Conservation (phyloP, 2,329 filamentous ascomycete species). For the Penicillium rolfsii region DNA sequence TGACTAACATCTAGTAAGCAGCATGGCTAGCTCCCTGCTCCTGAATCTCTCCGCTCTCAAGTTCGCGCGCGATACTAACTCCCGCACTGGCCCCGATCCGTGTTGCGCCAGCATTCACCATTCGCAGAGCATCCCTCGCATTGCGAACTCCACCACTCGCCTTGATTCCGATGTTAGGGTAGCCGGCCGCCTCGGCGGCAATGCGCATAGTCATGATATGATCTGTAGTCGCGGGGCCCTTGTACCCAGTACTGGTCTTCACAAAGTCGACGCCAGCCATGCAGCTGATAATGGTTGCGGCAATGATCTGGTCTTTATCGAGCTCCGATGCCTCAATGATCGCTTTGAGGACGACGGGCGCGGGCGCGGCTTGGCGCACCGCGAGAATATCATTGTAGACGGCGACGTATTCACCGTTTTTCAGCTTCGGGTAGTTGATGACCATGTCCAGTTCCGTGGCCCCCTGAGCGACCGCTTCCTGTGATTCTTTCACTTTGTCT, state of each 20-base stretch:
- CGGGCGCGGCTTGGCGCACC: constrained; percentile 53
- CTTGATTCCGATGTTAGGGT: constrained; percentile 55
- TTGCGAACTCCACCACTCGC: constrained; percentile 61
- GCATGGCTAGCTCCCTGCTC: constrained; percentile 28
- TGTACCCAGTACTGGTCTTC: constrained; percentile 65
- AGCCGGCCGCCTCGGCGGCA: constrained; percentile 49
- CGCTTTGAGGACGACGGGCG: constrained; percentile 55
- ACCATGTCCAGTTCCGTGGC: constrained; percentile 64
- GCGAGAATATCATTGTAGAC: constrained; percentile 59
- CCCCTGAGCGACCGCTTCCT: constrained; percentile 53
- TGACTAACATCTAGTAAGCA: constrained; percentile 10
- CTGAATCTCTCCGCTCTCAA: constrained; percentile 27
- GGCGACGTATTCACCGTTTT: constrained; percentile 48
- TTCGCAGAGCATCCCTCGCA: constrained; percentile 54
- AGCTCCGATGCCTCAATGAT: constrained; percentile 64
- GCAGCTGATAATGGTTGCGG: constrained; percentile 56
- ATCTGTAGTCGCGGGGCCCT: constrained; percentile 56
- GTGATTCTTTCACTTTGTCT: constrained; percentile 57
- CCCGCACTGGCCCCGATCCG: constrained; percentile 61
- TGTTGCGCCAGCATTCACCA: constrained; percentile 61
- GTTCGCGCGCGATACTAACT: constrained; percentile 57
- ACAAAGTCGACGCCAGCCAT: constrained; percentile 61
- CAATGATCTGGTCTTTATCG: constrained; percentile 53
- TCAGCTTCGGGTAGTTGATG: constrained; percentile 57
- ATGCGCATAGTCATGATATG: constrained; percentile 60